Conservation (phyloP, 345 rosid genomes). For the Gossypium arboreum region DNA sequence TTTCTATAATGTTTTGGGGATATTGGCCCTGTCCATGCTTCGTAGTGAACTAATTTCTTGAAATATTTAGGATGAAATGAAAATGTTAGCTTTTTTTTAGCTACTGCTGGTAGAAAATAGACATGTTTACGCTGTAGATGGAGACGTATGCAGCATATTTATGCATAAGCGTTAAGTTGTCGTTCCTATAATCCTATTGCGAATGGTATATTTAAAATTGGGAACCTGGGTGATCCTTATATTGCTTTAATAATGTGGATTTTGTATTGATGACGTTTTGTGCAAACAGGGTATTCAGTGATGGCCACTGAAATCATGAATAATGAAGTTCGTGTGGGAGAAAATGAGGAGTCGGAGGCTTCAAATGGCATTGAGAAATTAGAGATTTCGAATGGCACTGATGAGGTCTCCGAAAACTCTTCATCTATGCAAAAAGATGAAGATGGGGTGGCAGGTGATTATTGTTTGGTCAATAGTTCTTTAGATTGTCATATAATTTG, state of each 20-base stretch:
- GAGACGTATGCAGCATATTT: neutral
- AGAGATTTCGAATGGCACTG: conserved; percentile 33
- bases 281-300: neutral
- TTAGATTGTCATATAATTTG: neutral
- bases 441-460: conserved; percentile 52
- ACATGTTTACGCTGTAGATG: too few relatives aligned
- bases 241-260: neutral
- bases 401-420: conserved; percentile 28
- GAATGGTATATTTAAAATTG: neutral
- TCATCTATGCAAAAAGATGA: conserved; percentile 32
- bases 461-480: neutral
- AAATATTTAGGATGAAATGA: neutral
- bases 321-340: neutral
- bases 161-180: neutral
- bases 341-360: neutral
- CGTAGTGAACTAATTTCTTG: neutral
- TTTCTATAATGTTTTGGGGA: neutral
- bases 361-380: conserved; percentile 5
- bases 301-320: conserved; percentile 1
- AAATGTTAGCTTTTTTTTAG: neutral
- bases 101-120: neutral
- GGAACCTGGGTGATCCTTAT: neutral
- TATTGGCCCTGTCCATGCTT: neutral
- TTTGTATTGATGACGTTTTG: neutral
- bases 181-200: neutral